phyloP scores from a whole-genome alignment of 495 filamentous ascomycete genomes.

The Daldinia caldariorum region DNA sequence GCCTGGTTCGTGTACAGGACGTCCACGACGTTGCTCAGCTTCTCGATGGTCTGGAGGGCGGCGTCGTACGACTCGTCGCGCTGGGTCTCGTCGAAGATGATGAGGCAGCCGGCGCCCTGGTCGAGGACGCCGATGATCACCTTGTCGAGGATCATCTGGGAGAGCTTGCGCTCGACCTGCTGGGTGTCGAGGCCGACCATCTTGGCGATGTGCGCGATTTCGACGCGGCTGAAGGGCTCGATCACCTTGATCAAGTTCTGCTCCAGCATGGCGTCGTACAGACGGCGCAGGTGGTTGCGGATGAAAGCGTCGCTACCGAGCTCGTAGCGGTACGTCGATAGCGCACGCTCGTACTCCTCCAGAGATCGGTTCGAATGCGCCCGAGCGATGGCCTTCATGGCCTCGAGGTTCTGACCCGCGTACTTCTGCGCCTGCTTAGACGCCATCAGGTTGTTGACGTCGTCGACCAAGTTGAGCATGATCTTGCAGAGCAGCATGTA shows the following conservation, averaged over 20 bases:
- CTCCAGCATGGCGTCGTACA: slow-evolving; percentile 98
- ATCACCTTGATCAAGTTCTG: slow-evolving; percentile 99
- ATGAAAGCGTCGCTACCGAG: slow-evolving; percentile 94
- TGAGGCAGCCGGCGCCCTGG: slow-evolving; percentile 96
- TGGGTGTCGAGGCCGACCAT: slow-evolving; percentile 95
- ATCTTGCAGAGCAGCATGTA: slow-evolving; percentile 99
- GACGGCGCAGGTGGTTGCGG: slow-evolving; percentile 87
- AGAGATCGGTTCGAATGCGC: slow-evolving; percentile 93
- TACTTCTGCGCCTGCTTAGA: slow-evolving; percentile 97
- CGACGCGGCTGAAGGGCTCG: slow-evolving; percentile 95
- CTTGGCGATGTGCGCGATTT: slow-evolving; percentile 95
- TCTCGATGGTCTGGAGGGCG: slow-evolving; percentile 93
- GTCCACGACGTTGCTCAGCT: slow-evolving; percentile 96
- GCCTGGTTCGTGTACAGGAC: slow-evolving; percentile 98
- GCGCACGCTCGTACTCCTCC: slow-evolving; percentile 94
- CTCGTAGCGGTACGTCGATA: slow-evolving; percentile 88
- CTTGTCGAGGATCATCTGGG: slow-evolving; percentile 99
- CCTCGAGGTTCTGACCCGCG: slow-evolving; percentile 91
- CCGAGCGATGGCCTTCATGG: slow-evolving; percentile 97
- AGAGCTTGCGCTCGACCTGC: slow-evolving; percentile 97
- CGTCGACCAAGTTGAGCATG: slow-evolving; percentile 96
- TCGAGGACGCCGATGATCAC: slow-evolving; percentile 97
- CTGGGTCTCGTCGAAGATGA: slow-evolving; percentile 94
- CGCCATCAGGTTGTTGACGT: slow-evolving; percentile 90
- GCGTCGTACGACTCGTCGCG: slow-evolving; percentile 94